Evolutionary conservation across 2,329 filamentous ascomycete species (phyloP).

Genomic region (Hypoxylon sp.): DNA sequence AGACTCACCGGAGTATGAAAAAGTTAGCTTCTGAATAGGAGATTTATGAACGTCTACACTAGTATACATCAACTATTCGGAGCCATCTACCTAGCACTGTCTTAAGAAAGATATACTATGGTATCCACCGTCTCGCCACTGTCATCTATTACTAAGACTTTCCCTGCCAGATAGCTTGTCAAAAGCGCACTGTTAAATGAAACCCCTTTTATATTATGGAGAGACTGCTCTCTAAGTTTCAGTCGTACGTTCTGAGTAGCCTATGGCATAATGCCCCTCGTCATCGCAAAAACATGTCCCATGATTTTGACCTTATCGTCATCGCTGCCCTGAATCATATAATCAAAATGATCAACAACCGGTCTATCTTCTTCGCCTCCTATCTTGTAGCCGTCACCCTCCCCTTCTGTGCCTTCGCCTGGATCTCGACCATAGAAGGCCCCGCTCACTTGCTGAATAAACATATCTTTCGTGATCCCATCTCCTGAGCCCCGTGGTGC

Average conservation of each 20-base stretch:
- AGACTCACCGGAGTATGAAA: too few species aligned
- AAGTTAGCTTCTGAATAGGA: too few species aligned
- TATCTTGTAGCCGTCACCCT: constrained; percentile 6
- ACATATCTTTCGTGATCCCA: constrained; percentile 30
- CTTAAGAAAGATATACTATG: neutral
- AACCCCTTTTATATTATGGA: neutral
- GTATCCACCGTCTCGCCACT: neutral
- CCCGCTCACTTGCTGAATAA: constrained; percentile 26
- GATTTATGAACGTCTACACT: neutral
- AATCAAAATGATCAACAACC: constrained; percentile 3
- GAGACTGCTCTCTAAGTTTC: neutral
- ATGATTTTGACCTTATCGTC: neutral
- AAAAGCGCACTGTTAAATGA: neutral
- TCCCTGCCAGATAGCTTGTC: neutral
- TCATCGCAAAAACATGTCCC: constrained; percentile 15
- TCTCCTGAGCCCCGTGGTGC: constrained; percentile 12
- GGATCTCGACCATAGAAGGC: constrained; percentile 22
- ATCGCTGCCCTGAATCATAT: constrained; percentile 3
- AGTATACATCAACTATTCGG: neutral
- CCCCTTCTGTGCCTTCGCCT: neutral
- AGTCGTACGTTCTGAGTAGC: neutral
- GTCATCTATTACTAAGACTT: neutral
- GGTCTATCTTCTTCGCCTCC: constrained; percentile 19
- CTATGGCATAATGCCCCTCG: neutral
- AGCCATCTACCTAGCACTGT: neutral